Conservation (phyloP, 192 early-diverging fungal genomes). For the Dispira simplex region DNA sequence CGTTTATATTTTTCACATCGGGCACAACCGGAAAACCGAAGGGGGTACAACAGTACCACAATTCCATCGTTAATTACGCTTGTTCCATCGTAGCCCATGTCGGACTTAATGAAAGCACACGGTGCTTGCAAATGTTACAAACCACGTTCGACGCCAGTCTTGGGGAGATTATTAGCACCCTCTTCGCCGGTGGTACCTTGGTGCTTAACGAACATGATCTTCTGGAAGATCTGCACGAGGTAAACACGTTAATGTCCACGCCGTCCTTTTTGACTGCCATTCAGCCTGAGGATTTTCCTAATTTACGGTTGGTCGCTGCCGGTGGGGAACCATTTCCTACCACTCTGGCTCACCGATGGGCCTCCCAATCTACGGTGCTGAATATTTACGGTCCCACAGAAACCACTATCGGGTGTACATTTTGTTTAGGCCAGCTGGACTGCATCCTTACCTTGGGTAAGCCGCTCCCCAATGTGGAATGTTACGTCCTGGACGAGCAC, state of each 20-base stretch:
- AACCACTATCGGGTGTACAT: not conserved
- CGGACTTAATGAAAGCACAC: not conserved
- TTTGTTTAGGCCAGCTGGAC: not conserved
- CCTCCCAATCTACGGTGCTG: no score
- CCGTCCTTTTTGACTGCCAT: not conserved
- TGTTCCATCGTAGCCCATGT: not conserved
- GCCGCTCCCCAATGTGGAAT: not conserved
- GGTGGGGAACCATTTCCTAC: not conserved
- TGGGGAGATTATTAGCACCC: not conserved
- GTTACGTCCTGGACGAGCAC: not conserved
- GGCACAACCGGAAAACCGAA: slow-evolving; percentile 1
- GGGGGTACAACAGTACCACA: not conserved
- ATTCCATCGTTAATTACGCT: not conserved
- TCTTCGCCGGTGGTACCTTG: not conserved
- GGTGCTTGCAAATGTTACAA: not conserved
- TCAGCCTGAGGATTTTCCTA: not conserved
- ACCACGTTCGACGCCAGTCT: not conserved
- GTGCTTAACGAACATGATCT: not conserved
- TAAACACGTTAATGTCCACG: not conserved
- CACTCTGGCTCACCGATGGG: not conserved
- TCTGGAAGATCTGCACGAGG: not conserved
- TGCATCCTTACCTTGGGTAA: not conserved
- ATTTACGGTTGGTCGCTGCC: not conserved
- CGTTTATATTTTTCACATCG: slow-evolving; percentile 1
- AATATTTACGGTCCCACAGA: not conserved